Evolutionary conservation across 805 yeast genomes (phyloP).

Genomic region (Saturnispora gosingensis): DNA sequence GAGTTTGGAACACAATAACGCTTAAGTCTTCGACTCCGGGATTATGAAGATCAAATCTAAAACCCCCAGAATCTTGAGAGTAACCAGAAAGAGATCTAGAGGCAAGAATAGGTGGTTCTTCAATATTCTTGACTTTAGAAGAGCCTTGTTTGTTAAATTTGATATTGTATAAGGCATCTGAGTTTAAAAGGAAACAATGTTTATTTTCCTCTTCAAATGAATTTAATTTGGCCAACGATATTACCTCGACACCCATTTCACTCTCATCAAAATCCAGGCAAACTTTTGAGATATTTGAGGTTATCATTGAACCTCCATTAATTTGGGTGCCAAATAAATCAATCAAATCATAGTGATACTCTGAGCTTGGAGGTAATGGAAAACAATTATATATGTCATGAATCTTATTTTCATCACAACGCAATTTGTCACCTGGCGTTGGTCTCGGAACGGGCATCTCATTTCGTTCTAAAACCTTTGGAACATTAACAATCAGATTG

Average conservation of each 20-base stretch:
- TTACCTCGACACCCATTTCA: slow-evolving; percentile 34
- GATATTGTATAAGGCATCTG: slow-evolving; percentile 28
- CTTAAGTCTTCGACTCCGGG: slow-evolving; percentile 40
- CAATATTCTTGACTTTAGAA: slow-evolving; percentile 29
- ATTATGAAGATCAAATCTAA: slow-evolving; percentile 70
- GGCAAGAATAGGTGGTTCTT: slow-evolving; percentile 55
- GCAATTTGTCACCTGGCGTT: slow-evolving; percentile 52
- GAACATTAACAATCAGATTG: slow-evolving; percentile 64
- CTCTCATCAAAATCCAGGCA: slow-evolving; percentile 33
- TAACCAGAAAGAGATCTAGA: slow-evolving; percentile 86
- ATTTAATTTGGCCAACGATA: slow-evolving; percentile 5
- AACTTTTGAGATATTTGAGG: slow-evolving; percentile 34
- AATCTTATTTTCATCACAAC: slow-evolving; percentile 62
- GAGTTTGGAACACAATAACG: slow-evolving; percentile 63
- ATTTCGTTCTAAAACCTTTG: slow-evolving; percentile 53
- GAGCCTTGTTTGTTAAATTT: slow-evolving; percentile 38
- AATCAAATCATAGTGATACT: slow-evolving; percentile 42
- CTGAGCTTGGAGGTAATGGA: slow-evolving; percentile 50
- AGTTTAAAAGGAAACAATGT: slow-evolving; percentile 19
- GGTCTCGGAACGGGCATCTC: slow-evolving; percentile 77
- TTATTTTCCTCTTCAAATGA: slow-evolving; percentile 6
- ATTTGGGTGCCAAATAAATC: slow-evolving; percentile 65
- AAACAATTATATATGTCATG: slow-evolving; percentile 63
- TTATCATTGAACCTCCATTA: slow-evolving; percentile 54
- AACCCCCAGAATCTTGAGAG: slow-evolving; percentile 85